These are phyloP conservation scores for Fusarium begoniae DNA, from an alignment of 2,329 filamentous ascomycete species.

Conservation along the genomic window DNA sequence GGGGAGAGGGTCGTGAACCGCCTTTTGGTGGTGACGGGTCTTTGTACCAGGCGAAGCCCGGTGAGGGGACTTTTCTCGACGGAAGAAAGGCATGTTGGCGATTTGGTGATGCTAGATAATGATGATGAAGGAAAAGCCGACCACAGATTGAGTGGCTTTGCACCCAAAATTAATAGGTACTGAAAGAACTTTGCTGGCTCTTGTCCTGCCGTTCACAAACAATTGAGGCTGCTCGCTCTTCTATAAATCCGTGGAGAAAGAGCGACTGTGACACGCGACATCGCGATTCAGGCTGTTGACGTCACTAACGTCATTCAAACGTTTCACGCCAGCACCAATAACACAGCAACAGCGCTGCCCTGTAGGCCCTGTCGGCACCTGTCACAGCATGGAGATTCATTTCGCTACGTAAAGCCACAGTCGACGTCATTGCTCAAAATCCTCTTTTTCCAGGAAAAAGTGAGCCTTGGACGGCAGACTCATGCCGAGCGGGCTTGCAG, in stretches of 20 bases:
- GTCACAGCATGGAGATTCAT: not conserved
- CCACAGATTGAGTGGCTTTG: not conserved
- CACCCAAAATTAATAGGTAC: not conserved
- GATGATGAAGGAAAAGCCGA: not conserved
- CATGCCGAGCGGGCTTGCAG: constrained; percentile 25
- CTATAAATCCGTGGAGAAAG: constrained; percentile 22
- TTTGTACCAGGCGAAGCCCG: constrained; percentile 6
- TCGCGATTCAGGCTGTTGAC: constrained; percentile 12
- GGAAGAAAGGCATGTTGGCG: constrained; percentile 28
- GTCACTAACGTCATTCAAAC: constrained; percentile 23
- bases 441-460: constrained; percentile 1
- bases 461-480: constrained; percentile 29
- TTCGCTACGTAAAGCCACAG: constrained; percentile 22
- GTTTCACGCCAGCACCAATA: not conserved
- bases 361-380: not conserved
- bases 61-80: constrained; percentile 26
- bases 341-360: not conserved
- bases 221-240: not conserved
- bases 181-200: constrained; percentile 4
- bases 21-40: constrained; percentile 5
- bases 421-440: constrained; percentile 25
- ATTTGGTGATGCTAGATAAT: not conserved
- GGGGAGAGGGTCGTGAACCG: constrained; percentile 22
- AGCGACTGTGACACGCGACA: not conserved
- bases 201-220: not conserved